These are phyloP conservation scores for Mycena belliarum DNA, from an alignment of 768 basidiomycete species.

Conservation along the genomic window DNA sequence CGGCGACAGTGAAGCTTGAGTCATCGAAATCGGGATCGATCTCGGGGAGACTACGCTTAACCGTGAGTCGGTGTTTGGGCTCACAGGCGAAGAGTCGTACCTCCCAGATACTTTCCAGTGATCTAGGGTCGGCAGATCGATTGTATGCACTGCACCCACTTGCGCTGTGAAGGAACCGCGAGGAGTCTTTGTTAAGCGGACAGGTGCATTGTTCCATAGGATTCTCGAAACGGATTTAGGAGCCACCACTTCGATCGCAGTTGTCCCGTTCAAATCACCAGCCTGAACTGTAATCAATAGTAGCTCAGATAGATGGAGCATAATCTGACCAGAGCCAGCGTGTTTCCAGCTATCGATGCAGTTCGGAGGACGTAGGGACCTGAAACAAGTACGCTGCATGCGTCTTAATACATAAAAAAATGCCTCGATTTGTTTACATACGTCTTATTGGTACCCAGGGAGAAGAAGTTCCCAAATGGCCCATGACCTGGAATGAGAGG, in stretches of 20 bases:
- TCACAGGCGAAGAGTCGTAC: slow-evolving; percentile 22
- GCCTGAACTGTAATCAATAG: slow-evolving; percentile 28
- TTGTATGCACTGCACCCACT: slow-evolving; percentile 18
- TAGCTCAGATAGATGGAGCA: neutral
- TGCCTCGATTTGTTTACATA: slow-evolving; percentile 16
- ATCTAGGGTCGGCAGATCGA: slow-evolving; percentile 36
- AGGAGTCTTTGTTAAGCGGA: slow-evolving; percentile 27
- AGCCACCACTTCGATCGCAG: slow-evolving; percentile 44
- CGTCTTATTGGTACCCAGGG: slow-evolving; percentile 46
- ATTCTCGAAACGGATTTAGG: slow-evolving; percentile 36
- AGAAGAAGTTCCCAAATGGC: slow-evolving; percentile 44
- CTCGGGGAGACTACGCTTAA: slow-evolving; percentile 46
- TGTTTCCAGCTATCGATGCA: slow-evolving; percentile 41
- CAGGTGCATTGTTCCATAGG: slow-evolving; percentile 42
- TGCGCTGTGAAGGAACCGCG: slow-evolving; percentile 33
- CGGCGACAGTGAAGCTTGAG: slow-evolving; percentile 43
- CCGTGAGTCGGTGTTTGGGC: neutral
- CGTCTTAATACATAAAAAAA: neutral
- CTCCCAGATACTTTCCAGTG: slow-evolving; percentile 52
- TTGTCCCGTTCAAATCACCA: slow-evolving; percentile 53
- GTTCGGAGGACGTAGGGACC: slow-evolving; percentile 58
- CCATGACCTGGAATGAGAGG: slow-evolving; percentile 41
- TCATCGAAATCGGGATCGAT: slow-evolving; percentile 49
- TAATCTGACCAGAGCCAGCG: slow-evolving; percentile 33
- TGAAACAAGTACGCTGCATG: slow-evolving; percentile 42